A percentile compares a stretch with the other conserved stretches of the same genome.
phyloP scores from a whole-genome alignment of 2,329 filamentous ascomycete species.

The Pseudogymnoascus sp. region DNA sequence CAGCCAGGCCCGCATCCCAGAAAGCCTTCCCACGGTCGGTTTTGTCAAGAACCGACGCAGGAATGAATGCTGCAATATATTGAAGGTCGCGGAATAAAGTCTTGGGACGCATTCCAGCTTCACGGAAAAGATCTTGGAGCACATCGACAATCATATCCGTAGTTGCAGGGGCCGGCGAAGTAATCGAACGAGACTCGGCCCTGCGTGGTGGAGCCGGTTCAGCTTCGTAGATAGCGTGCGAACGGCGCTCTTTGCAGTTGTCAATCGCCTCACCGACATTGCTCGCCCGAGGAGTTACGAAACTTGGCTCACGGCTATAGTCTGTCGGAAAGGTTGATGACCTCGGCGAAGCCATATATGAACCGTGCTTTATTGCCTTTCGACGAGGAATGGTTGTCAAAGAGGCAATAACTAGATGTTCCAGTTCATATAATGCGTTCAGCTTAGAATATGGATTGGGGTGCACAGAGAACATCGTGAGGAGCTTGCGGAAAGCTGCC shows the following conservation, averaged over 20 bases:
- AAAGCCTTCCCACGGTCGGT: slow-evolving; percentile 69
- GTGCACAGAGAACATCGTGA: slow-evolving; percentile 81
- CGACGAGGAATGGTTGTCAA: slow-evolving; percentile 36
- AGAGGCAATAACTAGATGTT: slow-evolving; percentile 72
- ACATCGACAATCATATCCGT: slow-evolving; percentile 53
- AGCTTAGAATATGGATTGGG: slow-evolving; percentile 84
- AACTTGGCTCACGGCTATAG: slow-evolving; percentile 7
- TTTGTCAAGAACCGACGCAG: slow-evolving; percentile 50
- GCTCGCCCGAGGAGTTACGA: slow-evolving; percentile 31
- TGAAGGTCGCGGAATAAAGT: slow-evolving; percentile 76
- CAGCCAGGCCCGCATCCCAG: slow-evolving; percentile 72
- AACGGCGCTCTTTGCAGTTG: slow-evolving; percentile 60
- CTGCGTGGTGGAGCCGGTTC: slow-evolving; percentile 52
- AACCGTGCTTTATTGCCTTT: not conserved
- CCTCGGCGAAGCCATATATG: not conserved
- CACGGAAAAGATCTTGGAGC: slow-evolving; percentile 58
- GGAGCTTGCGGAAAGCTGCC: slow-evolving; percentile 67
- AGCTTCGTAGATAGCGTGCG: slow-evolving; percentile 41
- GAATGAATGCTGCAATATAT: slow-evolving; percentile 60
- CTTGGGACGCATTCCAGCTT: slow-evolving; percentile 62
- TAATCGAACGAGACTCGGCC: slow-evolving; percentile 38
- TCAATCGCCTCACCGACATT: slow-evolving; percentile 60
- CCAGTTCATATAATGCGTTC: slow-evolving; percentile 71
- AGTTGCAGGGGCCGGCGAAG: slow-evolving; percentile 24
- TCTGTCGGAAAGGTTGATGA: slow-evolving; percentile 2